Conservation (phyloP, 306 rosid genomes). For the Pueraria montana region DNA sequence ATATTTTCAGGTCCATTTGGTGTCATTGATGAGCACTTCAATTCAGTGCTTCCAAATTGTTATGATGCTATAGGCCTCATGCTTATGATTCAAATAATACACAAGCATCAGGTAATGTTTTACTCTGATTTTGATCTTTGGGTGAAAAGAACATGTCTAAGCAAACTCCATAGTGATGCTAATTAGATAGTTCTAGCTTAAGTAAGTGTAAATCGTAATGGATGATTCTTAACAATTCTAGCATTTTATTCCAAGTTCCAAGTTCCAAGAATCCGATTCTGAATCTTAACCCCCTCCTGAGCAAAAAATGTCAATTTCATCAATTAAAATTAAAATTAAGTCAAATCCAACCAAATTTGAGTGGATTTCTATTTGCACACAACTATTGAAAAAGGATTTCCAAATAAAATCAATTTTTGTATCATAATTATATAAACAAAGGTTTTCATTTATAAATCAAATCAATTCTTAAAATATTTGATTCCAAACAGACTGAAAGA, state of each 20-base stretch:
- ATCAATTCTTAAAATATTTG: not conserved
- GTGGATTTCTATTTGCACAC: not conserved
- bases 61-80: conserved; percentile 92
- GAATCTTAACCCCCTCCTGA: conserved; percentile 36
- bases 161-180: conserved; percentile 41
- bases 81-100: conserved; percentile 94
- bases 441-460: conserved; percentile 11
- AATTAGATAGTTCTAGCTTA: conserved; percentile 10
- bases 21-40: conserved; percentile 89
- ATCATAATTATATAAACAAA: not conserved
- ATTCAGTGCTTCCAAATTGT: conserved; percentile 81
- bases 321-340: not conserved
- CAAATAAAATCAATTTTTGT: not conserved
- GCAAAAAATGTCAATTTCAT: not conserved
- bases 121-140: conserved; percentile 27
- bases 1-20: conserved; percentile 81
- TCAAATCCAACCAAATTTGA: conserved; percentile 8
- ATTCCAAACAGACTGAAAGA: not conserved
- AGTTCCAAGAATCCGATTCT: conserved; percentile 29
- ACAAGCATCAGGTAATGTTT: conserved; percentile 82
- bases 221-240: conserved; percentile 24
- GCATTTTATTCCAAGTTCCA: conserved; percentile 20
- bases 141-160: conserved; percentile 28
- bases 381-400: not conserved
- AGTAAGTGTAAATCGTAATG: conserved; percentile 18